phyloP scores from a whole-genome alignment of 1,284 basidiomycete genomes.

The Boletus smithii region DNA sequence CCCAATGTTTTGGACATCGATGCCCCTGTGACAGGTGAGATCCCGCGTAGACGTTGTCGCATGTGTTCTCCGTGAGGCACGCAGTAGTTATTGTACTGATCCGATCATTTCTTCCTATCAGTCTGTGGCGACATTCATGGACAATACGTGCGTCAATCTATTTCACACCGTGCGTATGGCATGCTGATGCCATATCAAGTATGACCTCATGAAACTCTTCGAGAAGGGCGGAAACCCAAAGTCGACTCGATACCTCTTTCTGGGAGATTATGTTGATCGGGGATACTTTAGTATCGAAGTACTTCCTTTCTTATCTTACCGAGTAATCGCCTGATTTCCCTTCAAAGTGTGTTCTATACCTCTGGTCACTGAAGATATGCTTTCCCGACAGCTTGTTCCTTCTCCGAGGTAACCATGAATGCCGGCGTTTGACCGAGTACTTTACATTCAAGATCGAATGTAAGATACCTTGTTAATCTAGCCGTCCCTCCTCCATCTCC shows the following conservation, averaged over 20 bases:
- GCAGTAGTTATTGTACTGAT: slow-evolving; percentile 3
- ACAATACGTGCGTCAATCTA: slow-evolving; percentile 73
- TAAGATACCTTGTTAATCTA: slow-evolving; percentile 27
- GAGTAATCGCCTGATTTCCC: slow-evolving; percentile 5
- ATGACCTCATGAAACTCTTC: slow-evolving; percentile 92
- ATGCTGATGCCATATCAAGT: slow-evolving; percentile 43
- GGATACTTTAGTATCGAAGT: slow-evolving; percentile 92
- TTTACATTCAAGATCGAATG: slow-evolving; percentile 90
- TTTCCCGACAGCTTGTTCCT: slow-evolving; percentile 87
- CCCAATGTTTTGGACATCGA: slow-evolving; percentile 86
- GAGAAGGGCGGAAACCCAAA: slow-evolving; percentile 92
- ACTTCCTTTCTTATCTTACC: slow-evolving; percentile 19
- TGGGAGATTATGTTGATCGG: slow-evolving; percentile 92
- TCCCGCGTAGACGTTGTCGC: background rate
- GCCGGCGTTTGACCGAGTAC: slow-evolving; percentile 82
- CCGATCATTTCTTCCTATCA: slow-evolving; percentile 27
- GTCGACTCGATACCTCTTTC: slow-evolving; percentile 82
- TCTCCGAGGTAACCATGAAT: slow-evolving; percentile 90
- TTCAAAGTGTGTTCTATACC: slow-evolving; percentile 79
- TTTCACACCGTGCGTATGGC: slow-evolving; percentile 7
- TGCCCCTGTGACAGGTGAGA: slow-evolving; percentile 83
- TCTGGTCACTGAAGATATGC: slow-evolving; percentile 89
- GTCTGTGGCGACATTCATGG: slow-evolving; percentile 79
- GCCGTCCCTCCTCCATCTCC: slow-evolving; percentile 26
- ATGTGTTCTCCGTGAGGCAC: background rate